Base-by-base conservation (phyloP, 2,329 filamentous ascomycete species). In the Ceratocystis albifundus region DNA sequence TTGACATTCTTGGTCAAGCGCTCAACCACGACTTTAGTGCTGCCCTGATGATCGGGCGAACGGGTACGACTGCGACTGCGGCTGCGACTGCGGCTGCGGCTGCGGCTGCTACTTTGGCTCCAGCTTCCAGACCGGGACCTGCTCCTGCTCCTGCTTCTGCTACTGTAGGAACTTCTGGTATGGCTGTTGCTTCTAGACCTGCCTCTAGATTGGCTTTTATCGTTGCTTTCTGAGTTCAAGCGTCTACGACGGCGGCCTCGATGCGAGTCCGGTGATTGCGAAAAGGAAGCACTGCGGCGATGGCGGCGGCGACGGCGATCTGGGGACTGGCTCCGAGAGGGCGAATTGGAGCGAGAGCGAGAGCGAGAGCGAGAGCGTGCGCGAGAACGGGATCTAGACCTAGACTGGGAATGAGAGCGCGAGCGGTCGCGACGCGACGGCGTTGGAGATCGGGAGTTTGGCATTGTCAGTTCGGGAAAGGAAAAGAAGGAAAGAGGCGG, bases 1-100 rank as follows among this genome's bases (percentile, higher is more conserved):
- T 89, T 95, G 71, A 99, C 88, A 72, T 96, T 97, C 75, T 95
- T 96, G 3, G 93, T 96, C 72, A 99, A 81, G 69, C 95, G 92
- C 76, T 99, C 94, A 61, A 99, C 88, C 20, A 99, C 90, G 74
- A 99, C 92, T 89, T 96, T 71, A 2, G 41, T 6, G 20, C 20
- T 62, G 55, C 30, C 25, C 45, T 62, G 25, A 53, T 30, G 28
- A 32, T 59, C 55, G n/a, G 55, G 30, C 12, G 30, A 59, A 8
- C 74, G 72, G 67, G 75, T 76, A 66, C 74, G 70, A 69, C 74
- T 76, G 36, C 69, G 64, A 10, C 32, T 36, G 36, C 36, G 72
- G 67, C 75, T 76, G 66, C 74, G 69, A 68, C 74, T 76, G 32
- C 68, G 64, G 57, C 70, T 72, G 36, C 69, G 64, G 32, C 32